Conservation (phyloP, 2,329 filamentous ascomycete genomes). For the Mollisia scopiformis region DNA sequence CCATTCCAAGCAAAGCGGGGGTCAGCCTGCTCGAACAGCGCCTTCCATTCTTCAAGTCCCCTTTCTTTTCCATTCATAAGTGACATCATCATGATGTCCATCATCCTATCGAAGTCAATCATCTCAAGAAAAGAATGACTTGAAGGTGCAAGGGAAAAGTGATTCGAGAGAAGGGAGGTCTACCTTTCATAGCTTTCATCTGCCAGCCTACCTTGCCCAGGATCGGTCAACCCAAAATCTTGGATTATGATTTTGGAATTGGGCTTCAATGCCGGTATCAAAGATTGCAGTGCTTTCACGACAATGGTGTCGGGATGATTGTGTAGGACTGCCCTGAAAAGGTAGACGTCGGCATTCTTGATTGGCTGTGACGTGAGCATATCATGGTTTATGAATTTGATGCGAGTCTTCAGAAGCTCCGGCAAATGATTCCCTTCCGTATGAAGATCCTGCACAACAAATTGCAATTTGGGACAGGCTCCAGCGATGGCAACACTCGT, state of each 20-base stretch:
- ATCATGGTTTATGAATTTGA: slow-evolving; percentile 36
- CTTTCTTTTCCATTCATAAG: slow-evolving; percentile 11
- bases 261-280: slow-evolving; percentile 29
- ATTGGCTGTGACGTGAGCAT: slow-evolving; percentile 44
- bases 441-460: slow-evolving; percentile 28
- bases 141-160: background rate
- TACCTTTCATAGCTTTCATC: slow-evolving; percentile 10
- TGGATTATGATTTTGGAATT: slow-evolving; percentile 6
- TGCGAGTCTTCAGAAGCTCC: background rate
- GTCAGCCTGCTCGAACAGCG: slow-evolving; percentile 10
- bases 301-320: slow-evolving; percentile 32
- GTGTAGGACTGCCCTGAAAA: slow-evolving; percentile 34
- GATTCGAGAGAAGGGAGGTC: background rate
- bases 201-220: slow-evolving; percentile 1
- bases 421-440: background rate
- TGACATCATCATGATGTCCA: slow-evolving; percentile 11
- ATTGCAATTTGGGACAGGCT: slow-evolving; percentile 29
- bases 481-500: slow-evolving; percentile 30
- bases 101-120: background rate
- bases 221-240: slow-evolving; percentile 4
- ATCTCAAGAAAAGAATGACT: background rate
- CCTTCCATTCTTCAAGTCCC: slow-evolving; percentile 2
- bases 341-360: slow-evolving; percentile 39
- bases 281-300: slow-evolving; percentile 15
- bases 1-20: slow-evolving; percentile 2